Evolutionary conservation across 371 early-diverging fungal species (phyloP).

Genomic region (Mucor indicus): DNA sequence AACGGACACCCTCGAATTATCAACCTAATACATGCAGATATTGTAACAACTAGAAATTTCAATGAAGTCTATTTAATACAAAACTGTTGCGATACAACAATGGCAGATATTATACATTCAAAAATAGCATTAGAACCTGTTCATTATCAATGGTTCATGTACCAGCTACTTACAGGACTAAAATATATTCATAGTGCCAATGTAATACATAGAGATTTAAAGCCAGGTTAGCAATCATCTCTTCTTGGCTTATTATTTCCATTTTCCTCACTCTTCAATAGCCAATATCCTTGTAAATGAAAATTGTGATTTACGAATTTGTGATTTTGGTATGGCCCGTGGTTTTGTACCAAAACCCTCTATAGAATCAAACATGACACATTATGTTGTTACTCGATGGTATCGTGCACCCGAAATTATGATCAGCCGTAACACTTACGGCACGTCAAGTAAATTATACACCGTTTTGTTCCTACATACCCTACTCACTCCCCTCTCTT

Average conservation of each 20-base stretch:
- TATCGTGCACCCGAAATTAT: constrained; percentile 52
- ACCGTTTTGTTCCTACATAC: no score
- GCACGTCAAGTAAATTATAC: constrained; percentile 34
- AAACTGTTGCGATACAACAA: constrained; percentile 88
- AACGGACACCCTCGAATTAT: constrained; percentile 79
- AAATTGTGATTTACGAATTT: constrained; percentile 73
- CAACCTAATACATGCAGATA: constrained; percentile 67
- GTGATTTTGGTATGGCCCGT: constrained; percentile 54
- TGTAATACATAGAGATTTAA: constrained; percentile 86
- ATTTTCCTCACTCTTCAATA: constrained; percentile 4
- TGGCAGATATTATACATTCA: constrained; percentile 89
- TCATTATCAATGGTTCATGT: constrained; percentile 91
- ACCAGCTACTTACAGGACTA: constrained; percentile 84
- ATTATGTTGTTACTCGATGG: constrained; percentile 49
- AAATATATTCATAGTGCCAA: constrained; percentile 92
- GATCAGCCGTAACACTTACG: constrained; percentile 36
- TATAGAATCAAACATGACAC: constrained; percentile 37
- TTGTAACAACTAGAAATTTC: constrained; percentile 60
- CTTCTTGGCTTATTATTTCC: not conserved
- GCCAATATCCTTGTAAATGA: constrained; percentile 90
- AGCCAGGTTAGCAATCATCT: constrained; percentile 54
- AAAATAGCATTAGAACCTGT: constrained; percentile 81
- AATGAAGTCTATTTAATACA: constrained; percentile 68
- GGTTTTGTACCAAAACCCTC: constrained; percentile 25
- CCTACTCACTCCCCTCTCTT: no score